Base-by-base conservation (phyloP, 2,329 filamentous ascomycete genomes). In the Stagonosporopsis tanaceti region DNA sequence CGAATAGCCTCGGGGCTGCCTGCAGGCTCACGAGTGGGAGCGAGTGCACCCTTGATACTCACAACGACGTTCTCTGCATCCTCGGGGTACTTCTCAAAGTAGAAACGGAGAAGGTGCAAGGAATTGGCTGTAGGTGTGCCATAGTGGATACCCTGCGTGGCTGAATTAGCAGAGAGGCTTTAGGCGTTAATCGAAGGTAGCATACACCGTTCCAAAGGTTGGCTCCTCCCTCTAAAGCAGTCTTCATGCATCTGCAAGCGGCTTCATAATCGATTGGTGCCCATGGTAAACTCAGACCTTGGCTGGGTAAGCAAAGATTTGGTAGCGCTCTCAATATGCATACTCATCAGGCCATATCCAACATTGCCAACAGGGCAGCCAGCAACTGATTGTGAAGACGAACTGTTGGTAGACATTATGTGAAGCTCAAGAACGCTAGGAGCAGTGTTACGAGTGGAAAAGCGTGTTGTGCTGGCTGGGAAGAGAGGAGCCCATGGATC, bases 21-120 rank as follows among this genome's bases (percentile, higher is more conserved):
- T 60, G 81, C 77, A 0, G 76, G 74, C 3, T 52, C 65, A 53
- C 79, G 53, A n/a, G 59, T 59, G 8, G 65, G 66, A 52, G 72
- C 66, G 17, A 74, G 41, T 6, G 79, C 81, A 9, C 81, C 80
- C 63, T 84, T 84, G 73, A 84, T 79, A 24, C 73, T 79, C 14
- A 84, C 59, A 6, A 81, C 77, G 7, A 84, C 77, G 58, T 82
- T 82, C 22, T 76, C 68, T 0, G 79, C 80, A 63, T 84, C 81
- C 28, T 77, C 76, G 7, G 82, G 82, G 60, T 84, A 80, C 60
- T 80, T 78, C 32, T 75, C 75, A 62, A 84, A 84, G 67, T 84
- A 84, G 42, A 78, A 77, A 25, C 78, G 77, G 27, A 84, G 73
- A 4, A 84, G 70, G 28, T 81, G 78, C 0, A 84, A 73, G 12